These are phyloP conservation scores for Amauroascus verrucosus DNA, from an alignment of 2,329 filamentous ascomycete genomes.

Conservation along the genomic window DNA sequence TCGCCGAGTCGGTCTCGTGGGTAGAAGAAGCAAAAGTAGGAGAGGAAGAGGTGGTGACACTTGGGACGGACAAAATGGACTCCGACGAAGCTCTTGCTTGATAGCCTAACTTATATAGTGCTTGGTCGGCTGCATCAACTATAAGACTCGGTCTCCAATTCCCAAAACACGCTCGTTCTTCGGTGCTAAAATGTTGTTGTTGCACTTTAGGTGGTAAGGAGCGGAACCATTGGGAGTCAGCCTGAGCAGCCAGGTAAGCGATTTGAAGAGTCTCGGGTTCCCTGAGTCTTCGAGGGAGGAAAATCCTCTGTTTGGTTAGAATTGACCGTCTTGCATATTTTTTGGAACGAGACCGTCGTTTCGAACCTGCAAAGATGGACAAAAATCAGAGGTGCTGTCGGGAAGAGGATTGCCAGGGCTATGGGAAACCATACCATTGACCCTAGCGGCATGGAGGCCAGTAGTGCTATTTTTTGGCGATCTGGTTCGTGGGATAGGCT, in stretches of 20 bases:
- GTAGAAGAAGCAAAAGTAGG: constrained; percentile 16
- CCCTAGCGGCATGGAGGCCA: neutral
- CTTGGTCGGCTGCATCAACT: constrained; percentile 50
- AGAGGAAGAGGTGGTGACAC: constrained; percentile 17
- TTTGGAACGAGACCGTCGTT: constrained; percentile 4
- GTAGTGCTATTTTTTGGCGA: neutral
- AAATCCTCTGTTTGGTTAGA: constrained; percentile 8
- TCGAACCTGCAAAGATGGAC: constrained; percentile 6
- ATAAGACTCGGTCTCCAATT: constrained; percentile 45
- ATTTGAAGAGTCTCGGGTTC: constrained; percentile 12
- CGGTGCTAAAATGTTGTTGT: constrained; percentile 57
- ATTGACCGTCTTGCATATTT: neutral
- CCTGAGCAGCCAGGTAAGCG: constrained; percentile 36
- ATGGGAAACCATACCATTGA: constrained; percentile 8
- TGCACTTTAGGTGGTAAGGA: constrained; percentile 63
- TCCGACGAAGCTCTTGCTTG: constrained; percentile 26
- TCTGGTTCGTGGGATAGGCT: constrained; percentile 1
- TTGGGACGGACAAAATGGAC: constrained; percentile 17
- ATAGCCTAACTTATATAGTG: constrained; percentile 41
- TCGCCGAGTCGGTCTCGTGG: constrained; percentile 24
- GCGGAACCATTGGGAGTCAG: constrained; percentile 58
- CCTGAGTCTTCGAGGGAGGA: constrained; percentile 6
- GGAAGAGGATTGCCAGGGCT: neutral
- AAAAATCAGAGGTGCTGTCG: neutral
- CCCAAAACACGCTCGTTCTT: constrained; percentile 55